Base-by-base conservation (phyloP, 768 basidiomycete genomes). In the Rhodotorula paludigena region DNA sequence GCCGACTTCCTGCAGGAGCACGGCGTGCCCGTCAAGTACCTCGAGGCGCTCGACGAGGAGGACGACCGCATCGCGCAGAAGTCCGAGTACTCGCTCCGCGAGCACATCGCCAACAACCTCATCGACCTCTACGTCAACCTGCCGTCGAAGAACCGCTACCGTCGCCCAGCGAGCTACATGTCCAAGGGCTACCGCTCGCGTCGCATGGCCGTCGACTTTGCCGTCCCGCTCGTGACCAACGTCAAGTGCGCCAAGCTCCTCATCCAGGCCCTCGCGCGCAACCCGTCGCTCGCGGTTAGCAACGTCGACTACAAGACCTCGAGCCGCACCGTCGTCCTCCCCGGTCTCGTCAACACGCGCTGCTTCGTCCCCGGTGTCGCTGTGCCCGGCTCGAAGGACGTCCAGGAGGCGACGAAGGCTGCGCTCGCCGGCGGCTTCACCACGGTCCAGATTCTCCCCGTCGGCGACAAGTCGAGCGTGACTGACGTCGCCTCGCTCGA, bases 81-180 rank as follows among this genome's bases (percentile, higher is more conserved):
- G 79, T 90, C 91, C 6, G 96, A 98, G 78, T 99, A 97, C 78
- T 98, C 96, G 0, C 82, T 99, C 64, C 92, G 90, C 8, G 92
- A 96, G 78, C 96, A 99, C 81, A 81, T 99, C 68, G 90, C 90
- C 41, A 76, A 76, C 70, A 69, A 71, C 79, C 81, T 96, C 74
- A 99, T 99, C 77, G 96, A 99, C 80, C 89, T 98, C 86, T 99
- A 97, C 79, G 94, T 99, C 85, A 99, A 99, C 79, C 82, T 99
- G 73, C 96, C 96, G 4, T 97, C 94, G 47, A 96, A 92, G 81
- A 98, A 99, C 79, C 85, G 92, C 77, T 98, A 90, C 80, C 89
- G 96, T 65, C 89, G 96, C 28, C 96, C 96, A 11, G 93, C 96
- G 21, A 93, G 87, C 78, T 99, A 98, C 78, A 85, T 92, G 59